Base-by-base conservation (phyloP, 352 stramenopile species). In the Pythium rhizo-oryzae region DNA sequence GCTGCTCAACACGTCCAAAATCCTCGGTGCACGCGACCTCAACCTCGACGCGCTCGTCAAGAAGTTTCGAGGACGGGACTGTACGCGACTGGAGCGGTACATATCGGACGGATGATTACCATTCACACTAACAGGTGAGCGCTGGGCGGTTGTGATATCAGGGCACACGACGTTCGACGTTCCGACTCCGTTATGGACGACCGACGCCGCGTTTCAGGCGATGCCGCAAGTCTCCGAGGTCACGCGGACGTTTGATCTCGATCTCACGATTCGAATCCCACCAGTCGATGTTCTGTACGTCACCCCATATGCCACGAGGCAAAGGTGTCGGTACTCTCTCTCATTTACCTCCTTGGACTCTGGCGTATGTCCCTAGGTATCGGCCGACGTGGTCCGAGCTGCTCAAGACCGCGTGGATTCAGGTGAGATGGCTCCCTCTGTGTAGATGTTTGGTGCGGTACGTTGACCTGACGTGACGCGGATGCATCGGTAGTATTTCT, bases 361-460 rank as follows among this genome's bases (percentile, higher is more conserved):
- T 54, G 6, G 3, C 4, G n/a, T 68, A 55, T 4, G 39, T 65
- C 0, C 8, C 6, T 52, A 90, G 83, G 16, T 92, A 92, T 59
- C 72, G 71, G 21, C 75, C 81, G 9, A 74, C 75, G 35, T 92
- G 83, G 83, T 63, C 76, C 1, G 83, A 92, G 43, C 73, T 89
- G 1, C 52, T 87, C 18, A 92, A 92, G 58, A 76, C 72, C 2
- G 83, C 78, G 60, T 92, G 83, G 83, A 88, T 90, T 41, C 83
- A 92, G 75, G 83, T 91, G 47, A 55, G 54, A 19, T 9, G n/a
- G 15, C 2, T 49, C 16, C 9, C 5, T 41, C 4, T 2, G 24
- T 12, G 8, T 35, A 28, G 23, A 12, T 47, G 4, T 24, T 24
- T 25, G 56, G 24, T 52, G 12, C 30, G 23, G 8, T 28, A 59